Conservation (phyloP, 2,329 filamentous ascomycete genomes). For the Fusarium sublunatum region DNA sequence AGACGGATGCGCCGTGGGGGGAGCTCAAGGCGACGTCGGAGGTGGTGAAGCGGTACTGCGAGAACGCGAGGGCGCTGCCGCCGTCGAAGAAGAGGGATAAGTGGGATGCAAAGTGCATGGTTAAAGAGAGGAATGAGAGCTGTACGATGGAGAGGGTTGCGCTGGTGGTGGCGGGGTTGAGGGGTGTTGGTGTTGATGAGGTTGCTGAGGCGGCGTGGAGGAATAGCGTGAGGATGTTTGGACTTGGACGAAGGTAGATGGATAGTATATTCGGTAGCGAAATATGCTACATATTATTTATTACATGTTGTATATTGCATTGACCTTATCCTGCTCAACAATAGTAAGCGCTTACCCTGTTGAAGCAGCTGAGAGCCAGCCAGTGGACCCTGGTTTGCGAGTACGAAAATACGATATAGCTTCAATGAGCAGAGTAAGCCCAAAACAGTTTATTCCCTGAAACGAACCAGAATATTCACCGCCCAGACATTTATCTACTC, state of each 20-base stretch:
- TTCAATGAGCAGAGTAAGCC: neutral
- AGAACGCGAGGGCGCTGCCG: constrained; percentile 52
- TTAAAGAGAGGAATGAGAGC: constrained; percentile 64
- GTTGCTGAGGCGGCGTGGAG: constrained; percentile 54
- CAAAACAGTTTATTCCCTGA: constrained; percentile 4
- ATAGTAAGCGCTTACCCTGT: neutral
- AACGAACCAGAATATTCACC: neutral
- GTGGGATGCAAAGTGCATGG: constrained; percentile 58
- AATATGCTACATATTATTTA: neutral
- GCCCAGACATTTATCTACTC: neutral
- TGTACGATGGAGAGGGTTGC: constrained; percentile 61
- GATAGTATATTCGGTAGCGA: neutral
- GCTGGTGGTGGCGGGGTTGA: constrained; percentile 60
- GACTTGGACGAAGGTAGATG: constrained; percentile 38
- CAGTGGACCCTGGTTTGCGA: constrained; percentile 25
- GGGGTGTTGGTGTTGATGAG: constrained; percentile 56
- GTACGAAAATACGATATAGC: neutral
- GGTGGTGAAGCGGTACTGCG: constrained; percentile 55
- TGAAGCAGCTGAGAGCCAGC: constrained; percentile 8
- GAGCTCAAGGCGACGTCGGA: constrained; percentile 43
- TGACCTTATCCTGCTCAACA: no score
- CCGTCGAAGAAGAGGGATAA: constrained; percentile 61
- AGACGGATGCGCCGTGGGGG: constrained; percentile 47
- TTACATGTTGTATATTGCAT: no score
- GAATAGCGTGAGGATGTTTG: constrained; percentile 52